Base-by-base conservation (phyloP, 192 early-diverging fungal species). In the Phlyctochytrium arcticum region DNA sequence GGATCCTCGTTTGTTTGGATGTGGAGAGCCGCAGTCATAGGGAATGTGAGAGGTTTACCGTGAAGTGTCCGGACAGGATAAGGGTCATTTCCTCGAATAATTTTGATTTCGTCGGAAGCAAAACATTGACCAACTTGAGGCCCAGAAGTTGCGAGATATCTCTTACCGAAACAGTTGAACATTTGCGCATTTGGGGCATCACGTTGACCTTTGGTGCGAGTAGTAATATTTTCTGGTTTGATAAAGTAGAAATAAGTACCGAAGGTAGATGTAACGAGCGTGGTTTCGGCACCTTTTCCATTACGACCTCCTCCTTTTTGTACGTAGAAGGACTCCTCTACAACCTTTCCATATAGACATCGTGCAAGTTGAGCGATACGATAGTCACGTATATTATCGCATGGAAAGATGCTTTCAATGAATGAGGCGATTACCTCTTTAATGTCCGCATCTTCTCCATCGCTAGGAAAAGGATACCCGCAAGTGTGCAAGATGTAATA, bases 231-330 rank as follows among this genome's bases (percentile, higher is more conserved):
- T 6, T 53, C 24, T 33, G 21, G 9, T 6, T n/a, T 33, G 33
- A 62, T 27, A 30, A 5, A 48, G 8, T 50, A 29, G 33, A 27
- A 62, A n/a, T 30, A 62, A 4, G 6, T 31, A 10, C 60, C 60
- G 32, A 62, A 62, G 6, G 32, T 26, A 6, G 5, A 8, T 27
- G 24, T 5, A 32, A 62, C 53, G 10, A 62, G 30, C 4, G 44
- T 62, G n/a, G 8, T 31, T 51, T 62, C 60, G 6, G 48, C n/a
- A n/a, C 60, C 60, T 51, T 62, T 62, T 23, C 60, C 60, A 33
- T 62, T 62, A 8, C 60, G 7, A 30, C 60, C 60, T n/a, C n/a
- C 29, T 5, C 60, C 60, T 30, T 62, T 62, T 5, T 27, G 32
- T 9, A 62, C 48, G 8, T 23, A 8, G 32, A 62, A 62, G 42